Evolutionary conservation across 139 green algal genomes (phyloP), one percentile per base, ranked within the genome.

Genomic region (Chlamydomonas incerta): DNA sequence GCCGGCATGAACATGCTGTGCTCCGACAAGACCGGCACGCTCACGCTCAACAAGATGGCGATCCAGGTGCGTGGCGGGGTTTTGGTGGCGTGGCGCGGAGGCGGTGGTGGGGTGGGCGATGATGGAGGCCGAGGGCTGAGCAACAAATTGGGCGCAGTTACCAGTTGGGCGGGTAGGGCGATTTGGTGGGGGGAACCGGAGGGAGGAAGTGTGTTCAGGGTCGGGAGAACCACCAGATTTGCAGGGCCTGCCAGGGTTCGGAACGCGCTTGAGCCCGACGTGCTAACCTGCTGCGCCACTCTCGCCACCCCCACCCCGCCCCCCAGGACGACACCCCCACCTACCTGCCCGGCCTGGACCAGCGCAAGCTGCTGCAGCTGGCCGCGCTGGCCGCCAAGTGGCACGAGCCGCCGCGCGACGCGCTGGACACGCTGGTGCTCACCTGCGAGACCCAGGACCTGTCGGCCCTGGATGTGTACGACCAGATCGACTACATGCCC

Each of bases 1-100:
- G 95, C 96, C 2, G 94, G 94, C 72, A 98, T 98, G 96, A 96
- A 98, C 92, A 96, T 98, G 90, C 92, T 98, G 24, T 98, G 95
- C 93, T 95, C 90, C 9, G 95, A 97, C 88, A 98, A 98, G 87
- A 98, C 95, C 1, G 95, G 95, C 72, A 98, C 95, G 17, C 91
- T 98, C 26, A 98, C 95, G 13, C 90, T 98, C 66, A 98, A 98
- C 93, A 96, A 98, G 90, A 96, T 98, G 94, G 93, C 92, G 55
- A 93, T 98, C 79, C 93, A 98, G 89, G 93, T 58, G 20, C 0
- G 74, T 4, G 66, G n/a, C n/a, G n/a, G n/a, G n/a, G n/a, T n/a
- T n/a, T n/a, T n/a, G n/a, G 50, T 57, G 10, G 50, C 11, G 14
- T 10, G 10, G 10, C 11, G 50, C 14, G 11, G 50, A 20, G 10